phyloP scores from a whole-genome alignment of 257 asterid species.

The Fraxinus americana region DNA sequence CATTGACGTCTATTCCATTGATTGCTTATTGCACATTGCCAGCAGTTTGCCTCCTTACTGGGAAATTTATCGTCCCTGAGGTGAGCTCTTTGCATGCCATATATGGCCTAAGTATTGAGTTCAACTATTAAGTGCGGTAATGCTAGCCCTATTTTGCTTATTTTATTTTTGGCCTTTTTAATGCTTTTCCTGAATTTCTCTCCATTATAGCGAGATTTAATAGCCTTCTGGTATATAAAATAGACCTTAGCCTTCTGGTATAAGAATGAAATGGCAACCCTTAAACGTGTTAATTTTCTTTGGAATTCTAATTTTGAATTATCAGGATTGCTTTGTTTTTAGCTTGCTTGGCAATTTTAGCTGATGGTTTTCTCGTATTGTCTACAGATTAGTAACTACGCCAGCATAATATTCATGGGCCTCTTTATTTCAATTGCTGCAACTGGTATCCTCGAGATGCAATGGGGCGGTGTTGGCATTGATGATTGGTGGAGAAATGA shows the following conservation, averaged over 20 bases:
- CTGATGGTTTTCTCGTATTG: neutral
- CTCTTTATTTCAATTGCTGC: conserved; percentile 80
- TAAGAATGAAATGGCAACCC: no score
- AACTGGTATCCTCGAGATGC: conserved; percentile 85
- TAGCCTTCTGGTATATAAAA: no score
- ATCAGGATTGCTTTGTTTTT: conserved; percentile 17
- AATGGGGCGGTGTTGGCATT: conserved; percentile 87
- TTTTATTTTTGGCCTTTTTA: neutral
- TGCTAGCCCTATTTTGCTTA: neutral
- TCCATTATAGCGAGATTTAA: neutral
- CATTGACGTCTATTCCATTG: conserved; percentile 89
- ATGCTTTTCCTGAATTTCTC: neutral
- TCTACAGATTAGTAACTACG: conserved; percentile 90
- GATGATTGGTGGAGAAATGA: conserved; percentile 97
- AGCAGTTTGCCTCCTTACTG: conserved; percentile 91
- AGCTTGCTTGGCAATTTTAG: neutral
- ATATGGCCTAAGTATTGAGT: neutral
- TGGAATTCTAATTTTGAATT: no score
- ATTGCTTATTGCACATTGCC: conserved; percentile 86
- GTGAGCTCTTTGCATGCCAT: conserved; percentile 34
- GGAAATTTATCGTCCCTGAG: conserved; percentile 92
- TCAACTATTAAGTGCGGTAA: neutral
- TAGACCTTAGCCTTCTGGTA: no score
- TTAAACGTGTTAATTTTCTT: no score
- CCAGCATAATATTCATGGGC: conserved; percentile 78